phyloP scores from a whole-genome alignment of 495 filamentous ascomycete genomes.

The Staphylotrichum tortipilum region DNA sequence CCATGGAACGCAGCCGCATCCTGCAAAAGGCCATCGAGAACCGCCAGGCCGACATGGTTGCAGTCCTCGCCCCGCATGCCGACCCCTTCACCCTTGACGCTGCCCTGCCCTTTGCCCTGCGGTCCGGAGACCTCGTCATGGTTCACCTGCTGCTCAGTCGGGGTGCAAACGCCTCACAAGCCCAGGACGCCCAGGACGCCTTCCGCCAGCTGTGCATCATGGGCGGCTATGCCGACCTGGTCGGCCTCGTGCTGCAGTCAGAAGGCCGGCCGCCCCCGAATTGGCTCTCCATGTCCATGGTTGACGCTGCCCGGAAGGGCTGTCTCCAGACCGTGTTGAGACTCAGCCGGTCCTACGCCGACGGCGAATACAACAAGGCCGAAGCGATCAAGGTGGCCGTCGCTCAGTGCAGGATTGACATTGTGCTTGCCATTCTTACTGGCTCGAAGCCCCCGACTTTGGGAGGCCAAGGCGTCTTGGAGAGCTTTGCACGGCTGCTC shows the following conservation, averaged over 20 bases:
- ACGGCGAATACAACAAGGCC: conserved; percentile 36
- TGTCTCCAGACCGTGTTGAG: conserved; percentile 36
- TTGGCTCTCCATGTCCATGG: conserved; percentile 35
- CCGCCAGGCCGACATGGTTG: conserved; percentile 39
- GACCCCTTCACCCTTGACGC: conserved; percentile 32
- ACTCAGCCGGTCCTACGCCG: conserved; percentile 36
- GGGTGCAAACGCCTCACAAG: conserved; percentile 32
- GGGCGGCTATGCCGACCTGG: conserved; percentile 30
- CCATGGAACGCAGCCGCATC: conserved; percentile 33
- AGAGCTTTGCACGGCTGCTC: conserved; percentile 34
- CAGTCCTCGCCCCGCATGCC: conserved; percentile 36
- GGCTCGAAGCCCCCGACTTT: conserved; percentile 30
- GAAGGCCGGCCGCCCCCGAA: conserved; percentile 27
- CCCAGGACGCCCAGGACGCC: conserved; percentile 33
- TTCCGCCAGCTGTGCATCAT: conserved; percentile 36
- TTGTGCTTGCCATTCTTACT: conserved; percentile 37
- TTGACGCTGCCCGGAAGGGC: conserved; percentile 35
- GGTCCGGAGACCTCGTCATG: conserved; percentile 27
- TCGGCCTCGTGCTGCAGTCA: conserved; percentile 37
- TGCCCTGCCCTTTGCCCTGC: conserved; percentile 33
- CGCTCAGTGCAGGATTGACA: conserved; percentile 32
- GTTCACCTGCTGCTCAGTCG: conserved; percentile 32
- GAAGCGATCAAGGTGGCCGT: conserved; percentile 38
- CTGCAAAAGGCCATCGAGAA: conserved; percentile 39
- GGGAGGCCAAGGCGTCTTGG: conserved; percentile 28